Conservation (phyloP, 2,329 filamentous ascomycete species). For the Plenodomus biglobosus region DNA sequence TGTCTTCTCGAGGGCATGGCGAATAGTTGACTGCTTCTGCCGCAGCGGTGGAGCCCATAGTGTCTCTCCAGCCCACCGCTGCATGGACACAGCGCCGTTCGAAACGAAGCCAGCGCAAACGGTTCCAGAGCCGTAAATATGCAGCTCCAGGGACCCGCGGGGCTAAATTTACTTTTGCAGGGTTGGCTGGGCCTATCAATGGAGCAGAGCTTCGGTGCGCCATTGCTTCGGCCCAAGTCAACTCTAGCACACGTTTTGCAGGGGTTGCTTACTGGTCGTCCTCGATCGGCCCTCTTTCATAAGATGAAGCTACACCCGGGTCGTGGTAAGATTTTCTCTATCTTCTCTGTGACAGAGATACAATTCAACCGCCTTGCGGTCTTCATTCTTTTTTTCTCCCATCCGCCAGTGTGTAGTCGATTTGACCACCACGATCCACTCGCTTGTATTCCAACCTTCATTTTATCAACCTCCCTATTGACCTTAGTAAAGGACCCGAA, state of each 20-base stretch:
- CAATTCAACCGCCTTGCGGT: constrained; percentile 19
- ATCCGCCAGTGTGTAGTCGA: constrained; percentile 32
- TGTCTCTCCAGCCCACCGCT: constrained; percentile 9
- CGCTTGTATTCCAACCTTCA: constrained; percentile 24
- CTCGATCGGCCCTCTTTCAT: constrained; percentile 22
- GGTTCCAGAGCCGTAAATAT: constrained; percentile 14
- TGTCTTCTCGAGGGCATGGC: neutral
- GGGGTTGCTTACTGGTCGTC: constrained; percentile 13
- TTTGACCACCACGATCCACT: constrained; percentile 35
- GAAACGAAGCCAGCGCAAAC: constrained; percentile 21
- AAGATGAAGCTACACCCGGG: constrained; percentile 14
- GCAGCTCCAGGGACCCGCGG: constrained; percentile 11
- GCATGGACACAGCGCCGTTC: constrained; percentile 7
- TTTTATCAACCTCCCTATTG: constrained; percentile 7
- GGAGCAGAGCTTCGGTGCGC: constrained; percentile 12
- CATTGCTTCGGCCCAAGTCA: constrained; percentile 16
- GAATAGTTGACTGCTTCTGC: constrained; percentile 13
- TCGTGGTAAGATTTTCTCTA: constrained; percentile 8
- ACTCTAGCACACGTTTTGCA: constrained; percentile 26
- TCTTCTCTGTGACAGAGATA: constrained; percentile 17
- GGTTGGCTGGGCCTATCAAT: constrained; percentile 13
- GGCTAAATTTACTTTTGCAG: constrained; percentile 16
- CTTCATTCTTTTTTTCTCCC: constrained; percentile 19
- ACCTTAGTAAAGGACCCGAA: constrained; percentile 30
- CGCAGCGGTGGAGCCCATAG: constrained; percentile 12